Evolutionary conservation across 768 basidiomycete genomes (phyloP).

Genomic region (Sporobolomyces pararoseus): DNA sequence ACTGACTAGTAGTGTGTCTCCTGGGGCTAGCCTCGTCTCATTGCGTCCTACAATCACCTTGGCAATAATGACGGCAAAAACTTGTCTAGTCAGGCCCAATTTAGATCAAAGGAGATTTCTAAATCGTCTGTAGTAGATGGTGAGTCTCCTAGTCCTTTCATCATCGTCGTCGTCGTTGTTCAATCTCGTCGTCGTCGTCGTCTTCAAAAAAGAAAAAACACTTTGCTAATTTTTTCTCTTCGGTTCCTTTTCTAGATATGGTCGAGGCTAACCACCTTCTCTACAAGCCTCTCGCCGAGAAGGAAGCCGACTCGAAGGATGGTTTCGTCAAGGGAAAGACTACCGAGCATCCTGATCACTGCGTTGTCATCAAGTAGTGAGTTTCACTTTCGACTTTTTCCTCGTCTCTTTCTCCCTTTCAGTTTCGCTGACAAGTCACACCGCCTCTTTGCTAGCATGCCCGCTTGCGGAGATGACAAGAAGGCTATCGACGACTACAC

Average conservation of each 20-base stretch:
- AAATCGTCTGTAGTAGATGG: constrained; percentile 89
- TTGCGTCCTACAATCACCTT: constrained; percentile 97
- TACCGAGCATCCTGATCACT: constrained; percentile 95
- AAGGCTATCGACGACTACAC: constrained; percentile 99
- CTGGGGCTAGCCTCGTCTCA: constrained; percentile 70
- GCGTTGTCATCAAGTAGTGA: constrained; percentile 55
- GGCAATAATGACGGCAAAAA: constrained; percentile 97
- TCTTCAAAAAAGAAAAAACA: no score
- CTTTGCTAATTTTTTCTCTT: neutral
- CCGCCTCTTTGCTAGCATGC: constrained; percentile 60
- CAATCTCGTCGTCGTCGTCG: neutral
- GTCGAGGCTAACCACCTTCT: constrained; percentile 75
- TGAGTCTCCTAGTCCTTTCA: neutral
- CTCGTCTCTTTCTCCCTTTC: neutral
- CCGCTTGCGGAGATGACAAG: constrained; percentile 95
- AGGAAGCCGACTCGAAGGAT: constrained; percentile 52
- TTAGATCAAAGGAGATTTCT: constrained; percentile 97
- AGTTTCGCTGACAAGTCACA: no score
- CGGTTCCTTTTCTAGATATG: constrained; percentile 61
- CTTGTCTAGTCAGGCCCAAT: constrained; percentile 74
- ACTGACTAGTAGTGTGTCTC: no score
- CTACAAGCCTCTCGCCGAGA: constrained; percentile 64
- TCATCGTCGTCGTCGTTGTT: neutral
- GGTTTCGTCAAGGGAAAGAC: constrained; percentile 46
- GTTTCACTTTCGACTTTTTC: neutral